Evolutionary conservation across 208 protist genomes (phyloP), one percentile per base, ranked within the genome.

Genomic region (Wallacemonas sp.): DNA sequence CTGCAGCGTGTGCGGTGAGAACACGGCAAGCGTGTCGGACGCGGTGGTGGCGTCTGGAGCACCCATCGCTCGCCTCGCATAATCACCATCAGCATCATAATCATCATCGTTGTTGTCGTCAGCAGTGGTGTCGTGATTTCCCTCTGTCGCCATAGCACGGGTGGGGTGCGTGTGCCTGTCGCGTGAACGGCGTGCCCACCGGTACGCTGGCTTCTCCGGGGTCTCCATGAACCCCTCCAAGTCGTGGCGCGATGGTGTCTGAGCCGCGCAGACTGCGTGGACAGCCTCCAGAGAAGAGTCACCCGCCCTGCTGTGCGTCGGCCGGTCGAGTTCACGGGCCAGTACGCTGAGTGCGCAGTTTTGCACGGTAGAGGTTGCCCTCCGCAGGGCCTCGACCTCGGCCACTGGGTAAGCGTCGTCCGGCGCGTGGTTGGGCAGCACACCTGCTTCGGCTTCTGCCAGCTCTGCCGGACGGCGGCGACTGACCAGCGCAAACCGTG

Each of bases 301-400:
- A n/a, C n/a, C n/a, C n/a, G n/a, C n/a, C n/a, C n/a, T n/a, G n/a
- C n/a, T n/a, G n/a, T n/a, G n/a, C n/a, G n/a, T n/a, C n/a, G n/a
- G n/a, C n/a, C n/a, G n/a, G 14, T 55, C 48, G 7, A 59, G 52
- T 29, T 59, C 52, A 23, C 12, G 39, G 8, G 52, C 4, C 12
- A 59, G 31, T 25, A 59, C 52, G 5, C 29, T 59, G 5, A 65
- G 31, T 2, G 48, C 63, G 26, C 63, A 68, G 38, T 68, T 31
- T 29, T 68, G 63, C 3, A 68, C 48, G 7, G 32, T n/a, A 2
- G 33, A 31, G 7, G 63, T 41, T 23, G 63, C 63, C 16, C 38
- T 31, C 2, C 63, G 63, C 50, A 68, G 63, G 8, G 39, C 44
- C 29, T 22, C n/a, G 10, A 59, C 52, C 52, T 59, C 52, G 3